Evolutionary conservation across 345 rosid genomes (phyloP).

Genomic region (Populus euphratica): DNA sequence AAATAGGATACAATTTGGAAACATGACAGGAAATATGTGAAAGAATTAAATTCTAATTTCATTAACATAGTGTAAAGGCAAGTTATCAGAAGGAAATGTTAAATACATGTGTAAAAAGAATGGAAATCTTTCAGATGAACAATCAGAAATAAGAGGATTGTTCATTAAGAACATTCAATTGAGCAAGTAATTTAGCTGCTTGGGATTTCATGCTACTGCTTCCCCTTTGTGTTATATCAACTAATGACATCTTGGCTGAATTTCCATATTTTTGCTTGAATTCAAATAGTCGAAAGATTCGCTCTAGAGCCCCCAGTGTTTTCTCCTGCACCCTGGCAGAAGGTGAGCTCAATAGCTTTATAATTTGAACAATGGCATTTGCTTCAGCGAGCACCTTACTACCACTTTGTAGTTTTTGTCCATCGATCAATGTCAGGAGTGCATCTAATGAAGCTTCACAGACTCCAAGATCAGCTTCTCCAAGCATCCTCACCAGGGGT

Average conservation of each 20-base stretch:
- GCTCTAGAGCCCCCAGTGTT: slow-evolving; percentile 15
- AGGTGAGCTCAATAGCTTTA: slow-evolving; percentile 21
- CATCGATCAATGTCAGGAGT: slow-evolving; percentile 26
- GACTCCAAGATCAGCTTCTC: slow-evolving; percentile 19
- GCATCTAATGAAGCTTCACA: slow-evolving; percentile 31
- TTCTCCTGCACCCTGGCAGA: slow-evolving; percentile 19
- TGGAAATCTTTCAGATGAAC: neutral
- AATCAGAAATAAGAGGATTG: slow-evolving; percentile 28
- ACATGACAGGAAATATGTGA: neutral
- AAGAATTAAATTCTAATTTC: neutral
- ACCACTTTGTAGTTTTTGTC: slow-evolving; percentile 20
- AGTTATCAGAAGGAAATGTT: neutral
- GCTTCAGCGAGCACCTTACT: slow-evolving; percentile 18
- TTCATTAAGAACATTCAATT: slow-evolving; percentile 22
- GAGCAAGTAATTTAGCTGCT: slow-evolving; percentile 29
- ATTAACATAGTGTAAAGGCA: neutral
- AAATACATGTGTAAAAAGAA: neutral
- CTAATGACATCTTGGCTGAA: slow-evolving; percentile 23
- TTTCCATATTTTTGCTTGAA: slow-evolving; percentile 17
- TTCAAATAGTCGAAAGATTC: slow-evolving; percentile 22
- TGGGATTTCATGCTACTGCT: slow-evolving; percentile 26
- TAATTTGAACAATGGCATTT: slow-evolving; percentile 24
- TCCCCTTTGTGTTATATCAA: slow-evolving; percentile 33
- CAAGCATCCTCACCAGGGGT: slow-evolving; percentile 21
- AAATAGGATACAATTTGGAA: neutral